Conservation (phyloP, 2,329 filamentous ascomycete species). For the Colletotrichum karsti region DNA sequence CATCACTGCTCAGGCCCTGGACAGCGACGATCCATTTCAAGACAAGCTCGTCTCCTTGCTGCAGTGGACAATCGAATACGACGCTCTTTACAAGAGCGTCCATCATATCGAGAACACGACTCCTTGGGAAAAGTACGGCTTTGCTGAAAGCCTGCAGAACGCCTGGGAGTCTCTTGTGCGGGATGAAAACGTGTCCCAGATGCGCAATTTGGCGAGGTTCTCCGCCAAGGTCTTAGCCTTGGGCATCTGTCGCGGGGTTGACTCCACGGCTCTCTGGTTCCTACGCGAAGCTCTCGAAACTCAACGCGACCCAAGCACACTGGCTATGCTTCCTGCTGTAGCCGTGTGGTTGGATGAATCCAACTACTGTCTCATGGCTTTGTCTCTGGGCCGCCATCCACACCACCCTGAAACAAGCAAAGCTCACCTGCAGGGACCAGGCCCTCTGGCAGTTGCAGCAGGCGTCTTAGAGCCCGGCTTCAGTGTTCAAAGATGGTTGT, state of each 20-base stretch:
- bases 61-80: background rate
- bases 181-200: background rate
- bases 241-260: background rate
- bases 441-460: background rate
- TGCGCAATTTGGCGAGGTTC: background rate
- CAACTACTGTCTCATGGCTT: too few relatives aligned
- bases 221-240: background rate
- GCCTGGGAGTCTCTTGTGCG: background rate
- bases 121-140: background rate
- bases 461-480: background rate
- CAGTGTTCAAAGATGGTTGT: background rate
- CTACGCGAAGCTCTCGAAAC: background rate
- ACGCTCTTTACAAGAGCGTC: background rate
- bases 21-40: background rate
- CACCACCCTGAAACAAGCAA: too few relatives aligned
- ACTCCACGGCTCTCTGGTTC: background rate
- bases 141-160: background rate
- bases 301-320: background rate
- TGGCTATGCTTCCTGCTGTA: background rate
- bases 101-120: background rate
- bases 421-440: fast-evolving
- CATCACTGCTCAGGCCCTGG: background rate
- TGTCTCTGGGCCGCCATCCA: too few relatives aligned
- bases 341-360: background rate
- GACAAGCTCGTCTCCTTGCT: background rate